Conservation (phyloP, 2,329 filamentous ascomycete species). For the Claviceps lovelessii region DNA sequence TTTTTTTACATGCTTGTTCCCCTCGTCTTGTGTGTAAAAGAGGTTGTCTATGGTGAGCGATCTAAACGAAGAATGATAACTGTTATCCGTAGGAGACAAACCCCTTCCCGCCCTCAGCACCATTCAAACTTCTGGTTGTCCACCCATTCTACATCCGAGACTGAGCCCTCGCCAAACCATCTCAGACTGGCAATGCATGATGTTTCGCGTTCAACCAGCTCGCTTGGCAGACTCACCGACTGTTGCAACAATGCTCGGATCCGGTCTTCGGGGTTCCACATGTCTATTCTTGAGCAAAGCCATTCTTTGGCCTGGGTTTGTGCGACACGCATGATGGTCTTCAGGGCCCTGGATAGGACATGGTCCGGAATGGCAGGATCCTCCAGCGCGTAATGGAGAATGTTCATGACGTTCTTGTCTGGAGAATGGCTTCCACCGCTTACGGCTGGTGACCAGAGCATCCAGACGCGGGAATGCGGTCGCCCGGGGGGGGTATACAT, state of each 20-base stretch:
- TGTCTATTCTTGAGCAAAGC: constrained; percentile 53
- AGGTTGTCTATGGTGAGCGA: too few species aligned
- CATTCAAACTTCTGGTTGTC: constrained; percentile 66
- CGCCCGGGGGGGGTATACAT: constrained; percentile 37
- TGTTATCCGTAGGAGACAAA: not conserved
- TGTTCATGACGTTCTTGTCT: constrained; percentile 53
- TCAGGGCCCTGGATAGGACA: constrained; percentile 38
- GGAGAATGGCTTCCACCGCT: constrained; percentile 37
- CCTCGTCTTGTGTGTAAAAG: too few species aligned
- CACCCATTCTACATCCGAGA: constrained; percentile 51
- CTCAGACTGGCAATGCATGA: constrained; percentile 58
- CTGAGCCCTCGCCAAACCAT: constrained; percentile 48
- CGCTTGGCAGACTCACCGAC: constrained; percentile 31
- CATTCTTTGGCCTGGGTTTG: constrained; percentile 57
- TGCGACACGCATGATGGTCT: constrained; percentile 51
- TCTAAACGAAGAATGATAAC: not conserved
- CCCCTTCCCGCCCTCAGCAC: constrained; percentile 36
- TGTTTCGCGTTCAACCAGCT: constrained; percentile 40
- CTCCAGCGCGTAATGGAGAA: constrained; percentile 56
- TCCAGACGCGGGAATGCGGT: constrained; percentile 50
- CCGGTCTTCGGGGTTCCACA: constrained; percentile 66
- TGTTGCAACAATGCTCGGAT: constrained; percentile 32
- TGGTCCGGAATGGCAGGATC: constrained; percentile 25
- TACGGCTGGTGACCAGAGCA: constrained; percentile 56
- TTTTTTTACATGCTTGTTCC: too few species aligned